These are phyloP conservation scores for Lactifluus piperatus DNA, from an alignment of 768 basidiomycete species.

Conservation along the genomic window DNA sequence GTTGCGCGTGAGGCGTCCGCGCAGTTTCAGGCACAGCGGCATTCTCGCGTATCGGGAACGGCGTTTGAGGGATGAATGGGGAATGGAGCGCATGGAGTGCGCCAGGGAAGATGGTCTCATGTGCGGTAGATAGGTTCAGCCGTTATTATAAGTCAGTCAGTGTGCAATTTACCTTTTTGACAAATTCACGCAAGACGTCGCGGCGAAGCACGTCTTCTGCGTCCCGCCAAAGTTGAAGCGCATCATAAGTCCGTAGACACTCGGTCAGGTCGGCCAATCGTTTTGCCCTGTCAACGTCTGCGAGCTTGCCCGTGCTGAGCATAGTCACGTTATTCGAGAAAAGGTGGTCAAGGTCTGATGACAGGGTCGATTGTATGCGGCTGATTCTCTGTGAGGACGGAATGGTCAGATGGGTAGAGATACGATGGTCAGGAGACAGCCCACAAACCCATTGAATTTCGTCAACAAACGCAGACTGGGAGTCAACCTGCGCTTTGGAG, in stretches of 20 bases:
- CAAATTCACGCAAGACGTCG: slow-evolving; percentile 64
- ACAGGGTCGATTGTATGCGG: slow-evolving; percentile 75
- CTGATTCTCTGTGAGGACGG: slow-evolving; percentile 55
- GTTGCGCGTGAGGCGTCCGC: slow-evolving; percentile 46
- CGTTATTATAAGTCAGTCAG: neutral
- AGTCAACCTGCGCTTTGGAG: slow-evolving; percentile 68
- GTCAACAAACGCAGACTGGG: slow-evolving; percentile 63
- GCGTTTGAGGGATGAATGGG: slow-evolving; percentile 70
- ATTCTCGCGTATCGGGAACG: slow-evolving; percentile 34
- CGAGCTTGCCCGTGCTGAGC: slow-evolving; percentile 41
- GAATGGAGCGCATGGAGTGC: slow-evolving; percentile 62
- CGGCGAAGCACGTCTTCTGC: slow-evolving; percentile 80
- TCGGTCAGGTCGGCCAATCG: slow-evolving; percentile 61
- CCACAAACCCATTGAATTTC: slow-evolving; percentile 75
- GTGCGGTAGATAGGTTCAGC: neutral
- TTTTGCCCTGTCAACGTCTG: slow-evolving; percentile 59
- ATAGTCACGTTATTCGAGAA: slow-evolving; percentile 55
- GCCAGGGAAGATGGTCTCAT: slow-evolving; percentile 65
- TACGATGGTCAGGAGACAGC: slow-evolving; percentile 18
- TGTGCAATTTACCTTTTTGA: slow-evolving; percentile 53
- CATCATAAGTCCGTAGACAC: slow-evolving; percentile 72
- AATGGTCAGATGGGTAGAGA: slow-evolving; percentile 13
- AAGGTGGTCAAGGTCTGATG: slow-evolving; percentile 77
- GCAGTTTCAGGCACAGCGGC: slow-evolving; percentile 33
- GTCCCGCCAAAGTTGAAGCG: slow-evolving; percentile 71